These are phyloP conservation scores for Pseudogymnoascus destructans DNA, from an alignment of 2,329 filamentous ascomycete species.

Conservation along the genomic window DNA sequence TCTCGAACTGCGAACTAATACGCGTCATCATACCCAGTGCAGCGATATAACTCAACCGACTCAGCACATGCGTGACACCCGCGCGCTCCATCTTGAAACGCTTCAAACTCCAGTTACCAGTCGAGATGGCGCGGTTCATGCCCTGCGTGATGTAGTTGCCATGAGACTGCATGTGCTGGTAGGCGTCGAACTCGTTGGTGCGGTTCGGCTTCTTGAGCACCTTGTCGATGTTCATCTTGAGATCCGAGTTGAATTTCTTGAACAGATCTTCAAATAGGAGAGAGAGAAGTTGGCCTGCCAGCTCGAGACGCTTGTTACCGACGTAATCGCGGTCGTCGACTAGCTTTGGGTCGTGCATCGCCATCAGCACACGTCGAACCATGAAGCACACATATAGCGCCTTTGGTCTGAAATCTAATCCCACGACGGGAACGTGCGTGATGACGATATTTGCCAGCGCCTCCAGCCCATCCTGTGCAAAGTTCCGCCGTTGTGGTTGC, in stretches of 20 bases:
- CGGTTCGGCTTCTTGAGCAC: constrained; percentile 87
- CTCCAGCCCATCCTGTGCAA: constrained; percentile 84
- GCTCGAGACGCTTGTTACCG: constrained; percentile 88
- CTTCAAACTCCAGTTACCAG: constrained; percentile 95
- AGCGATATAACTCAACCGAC: constrained; percentile 88
- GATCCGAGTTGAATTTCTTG: constrained; percentile 81
- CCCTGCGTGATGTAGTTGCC: constrained; percentile 81
- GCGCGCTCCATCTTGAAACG: constrained; percentile 98
- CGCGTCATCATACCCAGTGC: constrained; percentile 99
- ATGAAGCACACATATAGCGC: constrained; percentile 94
- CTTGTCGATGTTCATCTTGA: constrained; percentile 92
- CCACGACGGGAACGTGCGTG: constrained; percentile 83
- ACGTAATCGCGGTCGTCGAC: constrained; percentile 97
- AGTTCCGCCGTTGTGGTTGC: constrained; percentile 52
- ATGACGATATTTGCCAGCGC: constrained; percentile 87
- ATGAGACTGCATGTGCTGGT: constrained; percentile 69
- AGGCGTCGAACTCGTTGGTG: constrained; percentile 76
- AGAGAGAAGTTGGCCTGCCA: constrained; percentile 88
- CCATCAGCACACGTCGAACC: constrained; percentile 92
- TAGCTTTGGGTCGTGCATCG: constrained; percentile 72
- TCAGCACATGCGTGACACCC: constrained; percentile 91
- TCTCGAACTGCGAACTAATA: constrained; percentile 97
- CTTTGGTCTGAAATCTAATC: constrained; percentile 92
- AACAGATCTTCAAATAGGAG: constrained; percentile 95
- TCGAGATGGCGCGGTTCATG: constrained; percentile 92